Percentiles rank a stretch among this genome's conserved stretches.
Conservation (phyloP, 1,284 basidiomycete species). For the Porogramme epimiltina region DNA sequence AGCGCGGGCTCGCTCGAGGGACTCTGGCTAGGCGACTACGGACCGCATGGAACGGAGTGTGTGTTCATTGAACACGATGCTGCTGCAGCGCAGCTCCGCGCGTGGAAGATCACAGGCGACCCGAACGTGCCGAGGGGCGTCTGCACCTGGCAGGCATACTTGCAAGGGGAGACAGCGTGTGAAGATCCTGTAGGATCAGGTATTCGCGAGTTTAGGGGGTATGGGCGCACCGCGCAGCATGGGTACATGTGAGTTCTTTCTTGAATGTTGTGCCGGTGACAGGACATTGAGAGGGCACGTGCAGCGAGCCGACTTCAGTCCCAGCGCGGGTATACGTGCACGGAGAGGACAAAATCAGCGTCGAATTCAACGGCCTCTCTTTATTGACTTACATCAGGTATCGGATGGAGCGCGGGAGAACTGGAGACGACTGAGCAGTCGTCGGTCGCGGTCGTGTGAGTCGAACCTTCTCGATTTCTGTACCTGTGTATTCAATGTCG, state of each 20-base stretch:
- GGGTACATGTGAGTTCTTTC: conserved; percentile 20
- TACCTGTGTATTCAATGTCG: not conserved
- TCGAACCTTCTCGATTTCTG: too few relatives aligned
- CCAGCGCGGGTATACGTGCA: too few relatives aligned
- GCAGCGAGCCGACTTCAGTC: too few relatives aligned
- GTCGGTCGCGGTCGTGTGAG: too few relatives aligned
- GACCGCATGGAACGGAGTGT: conserved; percentile 29
- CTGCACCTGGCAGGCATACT: conserved; percentile 23
- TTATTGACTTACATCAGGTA: too few relatives aligned
- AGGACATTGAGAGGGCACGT: too few relatives aligned
- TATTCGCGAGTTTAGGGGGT: conserved; percentile 13
- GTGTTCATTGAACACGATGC: conserved; percentile 25
- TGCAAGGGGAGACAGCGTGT: not conserved
- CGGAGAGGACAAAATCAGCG: too few relatives aligned
- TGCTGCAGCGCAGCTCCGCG: conserved; percentile 16
- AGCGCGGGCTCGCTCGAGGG: conserved; percentile 24
- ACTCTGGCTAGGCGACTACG: conserved; percentile 31
- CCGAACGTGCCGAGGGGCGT: conserved; percentile 29
- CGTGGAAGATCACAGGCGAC: conserved; percentile 33
- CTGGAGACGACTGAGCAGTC: too few relatives aligned
- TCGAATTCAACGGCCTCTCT: too few relatives aligned
- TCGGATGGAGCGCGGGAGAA: too few relatives aligned
- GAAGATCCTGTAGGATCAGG: not conserved
- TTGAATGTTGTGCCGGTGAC: too few relatives aligned
- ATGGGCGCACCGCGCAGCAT: conserved; percentile 19